phyloP scores from a whole-genome alignment of 148 eudicot species.

The Arbutus unedo region DNA sequence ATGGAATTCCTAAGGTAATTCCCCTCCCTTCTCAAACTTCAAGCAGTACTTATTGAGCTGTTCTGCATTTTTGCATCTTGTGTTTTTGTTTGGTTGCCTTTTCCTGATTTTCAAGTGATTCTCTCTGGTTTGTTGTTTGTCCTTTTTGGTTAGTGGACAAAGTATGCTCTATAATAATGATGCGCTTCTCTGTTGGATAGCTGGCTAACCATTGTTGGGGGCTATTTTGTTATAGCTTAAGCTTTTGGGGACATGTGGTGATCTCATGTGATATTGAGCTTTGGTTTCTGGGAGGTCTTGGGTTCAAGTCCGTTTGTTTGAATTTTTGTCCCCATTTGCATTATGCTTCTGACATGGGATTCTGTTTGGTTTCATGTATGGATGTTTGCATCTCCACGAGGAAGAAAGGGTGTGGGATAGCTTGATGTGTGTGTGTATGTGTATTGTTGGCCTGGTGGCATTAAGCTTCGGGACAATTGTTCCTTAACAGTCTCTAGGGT shows the following conservation, averaged over 20 bases:
- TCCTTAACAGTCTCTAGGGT: not conserved
- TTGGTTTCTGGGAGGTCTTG: not conserved
- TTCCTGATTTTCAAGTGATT: not conserved
- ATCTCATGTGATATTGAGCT: not conserved
- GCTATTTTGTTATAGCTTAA: not conserved
- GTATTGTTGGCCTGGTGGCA: not conserved
- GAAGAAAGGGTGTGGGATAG: not conserved
- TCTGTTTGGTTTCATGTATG: not conserved
- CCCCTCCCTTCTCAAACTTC: conserved; percentile 6
- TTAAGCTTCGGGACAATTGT: not conserved
- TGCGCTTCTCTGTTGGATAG: not conserved
- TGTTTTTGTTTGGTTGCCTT: not conserved
- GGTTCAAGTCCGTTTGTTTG: not conserved
- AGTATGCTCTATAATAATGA: not conserved
- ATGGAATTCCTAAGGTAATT: conserved; percentile 83
- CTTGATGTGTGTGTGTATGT: not conserved
- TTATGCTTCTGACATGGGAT: not conserved
- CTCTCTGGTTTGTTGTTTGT: not conserved
- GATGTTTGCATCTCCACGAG: not conserved
- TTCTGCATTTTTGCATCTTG: not conserved
- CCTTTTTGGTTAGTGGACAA: not conserved
- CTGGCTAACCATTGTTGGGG: not conserved
- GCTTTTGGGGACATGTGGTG: not conserved
- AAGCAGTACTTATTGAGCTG: not conserved
- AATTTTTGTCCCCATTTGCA: not conserved